Base-by-base conservation (phyloP, 352 stramenopile species). In the Pythium phragmitis region DNA sequence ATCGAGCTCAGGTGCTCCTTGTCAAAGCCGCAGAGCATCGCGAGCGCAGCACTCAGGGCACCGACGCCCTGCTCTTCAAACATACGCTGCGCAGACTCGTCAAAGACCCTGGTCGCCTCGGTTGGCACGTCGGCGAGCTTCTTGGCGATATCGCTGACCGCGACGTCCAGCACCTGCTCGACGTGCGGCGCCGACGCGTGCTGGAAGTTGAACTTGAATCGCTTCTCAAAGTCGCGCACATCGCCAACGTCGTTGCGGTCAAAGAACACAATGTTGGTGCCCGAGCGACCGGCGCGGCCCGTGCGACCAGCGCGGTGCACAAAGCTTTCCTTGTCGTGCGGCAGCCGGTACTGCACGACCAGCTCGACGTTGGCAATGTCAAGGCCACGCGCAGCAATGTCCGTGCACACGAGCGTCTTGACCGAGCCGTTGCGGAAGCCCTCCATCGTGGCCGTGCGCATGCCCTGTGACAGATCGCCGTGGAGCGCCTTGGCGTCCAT, bases 371-470 rank as follows among this genome's bases (percentile, higher is more conserved):
- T 91, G 41, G 82, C 86, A 57, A 97, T 96, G 49, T 97, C 89
- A 8, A 97, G 80, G 17, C 91, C 91, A 67, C 91, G 84, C 3
- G 89, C 89, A 19, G 89, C 89, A 74, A 97, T 93, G 54, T 97
- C 91, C 33, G 90, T 97, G 64, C 88, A 96, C 49, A 97, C 85
- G 3, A 97, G 69, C 8, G 97, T 97, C 72, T 97, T 92, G 57
- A 99, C 96, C 11, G 87, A 72, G 60, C 96, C 96, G 30, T 84
- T 89, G 51, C 96, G 89, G 85, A 99, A 99, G 19, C 94, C 94
- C 43, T 97, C 88, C 73, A 99, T 95, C 21, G 97, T 99, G n/a
- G 93, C 78, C 67, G 98, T 97, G 60, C 97, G 73, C 73, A 91
- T 87, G 26, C 80, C 82, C 66, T 92, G 80, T 39, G 84, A 92